These are phyloP conservation scores for Tricholoma matsutake DNA, from an alignment of 768 basidiomycete genomes.

Conservation along the genomic window DNA sequence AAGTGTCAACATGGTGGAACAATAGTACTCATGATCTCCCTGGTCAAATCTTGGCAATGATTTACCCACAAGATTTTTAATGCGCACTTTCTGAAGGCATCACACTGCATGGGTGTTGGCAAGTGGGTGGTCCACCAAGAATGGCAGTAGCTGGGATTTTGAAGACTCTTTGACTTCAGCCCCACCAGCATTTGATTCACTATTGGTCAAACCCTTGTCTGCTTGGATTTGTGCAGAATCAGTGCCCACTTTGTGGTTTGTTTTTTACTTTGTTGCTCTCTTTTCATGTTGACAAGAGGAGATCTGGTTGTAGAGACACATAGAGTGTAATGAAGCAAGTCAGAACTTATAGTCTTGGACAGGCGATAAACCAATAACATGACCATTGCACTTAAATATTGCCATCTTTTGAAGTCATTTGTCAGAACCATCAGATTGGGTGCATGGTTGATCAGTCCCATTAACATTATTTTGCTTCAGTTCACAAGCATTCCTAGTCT, in stretches of 20 bases:
- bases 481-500: slow-evolving; percentile 4
- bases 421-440: slow-evolving; percentile 1
- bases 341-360: slow-evolving; percentile 27
- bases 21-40: no score
- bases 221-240: neutral
- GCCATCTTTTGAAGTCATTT: slow-evolving; percentile 10
- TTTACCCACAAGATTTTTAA: slow-evolving; percentile 30
- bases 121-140: slow-evolving; percentile 14
- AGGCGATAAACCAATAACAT: slow-evolving; percentile 15
- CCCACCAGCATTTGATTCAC: slow-evolving; percentile 1
- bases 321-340: slow-evolving; percentile 15
- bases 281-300: slow-evolving; percentile 11
- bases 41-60: slow-evolving; percentile 21
- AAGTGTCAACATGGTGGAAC: no score
- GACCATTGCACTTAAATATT: slow-evolving; percentile 6
- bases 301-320: slow-evolving; percentile 29
- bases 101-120: slow-evolving; percentile 12
- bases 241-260: neutral
- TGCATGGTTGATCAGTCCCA: neutral
- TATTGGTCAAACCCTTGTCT: neutral
- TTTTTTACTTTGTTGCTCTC: neutral
- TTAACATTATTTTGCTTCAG: neutral
- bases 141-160: neutral
- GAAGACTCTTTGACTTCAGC: slow-evolving; percentile 1
- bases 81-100: neutral